These are phyloP conservation scores for Botrytis sinoallii DNA, from an alignment of 2,329 filamentous ascomycete genomes.

Conservation along the genomic window DNA sequence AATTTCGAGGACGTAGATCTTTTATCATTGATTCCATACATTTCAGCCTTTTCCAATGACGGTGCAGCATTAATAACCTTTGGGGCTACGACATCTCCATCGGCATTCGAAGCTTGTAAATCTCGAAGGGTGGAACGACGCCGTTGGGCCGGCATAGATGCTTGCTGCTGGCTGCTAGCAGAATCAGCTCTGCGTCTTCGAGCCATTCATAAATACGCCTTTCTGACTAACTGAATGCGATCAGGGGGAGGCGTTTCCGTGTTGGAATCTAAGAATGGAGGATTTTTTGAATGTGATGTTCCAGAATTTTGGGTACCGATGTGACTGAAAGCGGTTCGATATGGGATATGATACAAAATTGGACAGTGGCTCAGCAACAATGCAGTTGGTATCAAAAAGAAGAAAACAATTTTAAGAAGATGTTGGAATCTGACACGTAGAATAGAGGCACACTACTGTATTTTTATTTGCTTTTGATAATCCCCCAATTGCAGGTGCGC, in stretches of 20 bases:
- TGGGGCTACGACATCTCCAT: slow-evolving; percentile 42
- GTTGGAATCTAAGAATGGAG: slow-evolving; percentile 1
- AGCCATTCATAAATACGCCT: slow-evolving; percentile 18
- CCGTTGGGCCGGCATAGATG: slow-evolving; percentile 39
- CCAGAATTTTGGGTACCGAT: not conserved
- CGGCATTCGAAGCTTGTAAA: slow-evolving; percentile 40
- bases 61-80: slow-evolving; percentile 55
- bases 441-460: not conserved
- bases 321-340: not conserved
- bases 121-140: slow-evolving; percentile 48
- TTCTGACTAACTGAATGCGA: not conserved
- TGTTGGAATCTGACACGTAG: slow-evolving; percentile 6
- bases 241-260: not conserved
- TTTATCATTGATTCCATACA: slow-evolving; percentile 54
- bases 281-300: not conserved
- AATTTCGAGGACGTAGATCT: slow-evolving; percentile 49
- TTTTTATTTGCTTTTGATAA: not conserved
- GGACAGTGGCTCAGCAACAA: not conserved
- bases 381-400: not conserved
- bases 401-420: not conserved
- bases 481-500: not conserved
- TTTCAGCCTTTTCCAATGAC: slow-evolving; percentile 52
- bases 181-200: slow-evolving; percentile 19
- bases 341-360: not conserved
- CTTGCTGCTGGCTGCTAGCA: slow-evolving; percentile 11